Conservation (phyloP, 2,329 filamentous ascomycete genomes). For the Fusarium brachygibbosum region DNA sequence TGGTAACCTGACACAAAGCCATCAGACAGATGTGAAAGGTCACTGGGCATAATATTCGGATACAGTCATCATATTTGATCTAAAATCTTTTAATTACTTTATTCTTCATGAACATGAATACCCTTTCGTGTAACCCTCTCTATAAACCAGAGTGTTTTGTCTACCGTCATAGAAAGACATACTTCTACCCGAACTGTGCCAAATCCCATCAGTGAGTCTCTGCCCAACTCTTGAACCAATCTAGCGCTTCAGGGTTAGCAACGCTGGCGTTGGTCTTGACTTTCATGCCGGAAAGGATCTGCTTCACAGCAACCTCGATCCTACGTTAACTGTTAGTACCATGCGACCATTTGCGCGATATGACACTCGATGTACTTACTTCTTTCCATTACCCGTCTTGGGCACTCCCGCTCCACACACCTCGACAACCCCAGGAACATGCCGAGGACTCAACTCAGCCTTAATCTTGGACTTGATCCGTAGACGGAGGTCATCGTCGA, state of each 20-base stretch:
- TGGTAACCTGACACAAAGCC: not conserved
- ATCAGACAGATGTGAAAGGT: not conserved
- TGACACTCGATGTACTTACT: conserved; percentile 66
- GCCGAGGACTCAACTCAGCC: conserved; percentile 85
- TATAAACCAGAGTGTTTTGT: conserved; percentile 21
- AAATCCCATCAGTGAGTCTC: conserved; percentile 57
- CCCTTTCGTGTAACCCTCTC: not conserved
- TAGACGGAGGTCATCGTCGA: conserved; percentile 71
- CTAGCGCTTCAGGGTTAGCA: conserved; percentile 88
- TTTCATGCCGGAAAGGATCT: conserved; percentile 89
- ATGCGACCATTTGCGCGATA: not conserved
- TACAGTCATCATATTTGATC: not conserved
- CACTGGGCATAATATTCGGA: not conserved
- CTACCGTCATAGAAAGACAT: conserved; percentile 2
- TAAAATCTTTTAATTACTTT: not conserved
- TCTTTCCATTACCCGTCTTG: conserved; percentile 94
- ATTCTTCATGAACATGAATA: not conserved
- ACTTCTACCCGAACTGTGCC: no score
- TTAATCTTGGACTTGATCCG: conserved; percentile 78
- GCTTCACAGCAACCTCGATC: conserved; percentile 95
- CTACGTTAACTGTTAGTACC: conserved; percentile 56
- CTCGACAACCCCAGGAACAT: conserved; percentile 88
- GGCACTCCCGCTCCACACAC: conserved; percentile 86
- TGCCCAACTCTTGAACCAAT: conserved; percentile 89
- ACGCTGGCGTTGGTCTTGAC: conserved; percentile 93